phyloP scores from a whole-genome alignment of 768 basidiomycete genomes.

The Mycena latifolia region DNA sequence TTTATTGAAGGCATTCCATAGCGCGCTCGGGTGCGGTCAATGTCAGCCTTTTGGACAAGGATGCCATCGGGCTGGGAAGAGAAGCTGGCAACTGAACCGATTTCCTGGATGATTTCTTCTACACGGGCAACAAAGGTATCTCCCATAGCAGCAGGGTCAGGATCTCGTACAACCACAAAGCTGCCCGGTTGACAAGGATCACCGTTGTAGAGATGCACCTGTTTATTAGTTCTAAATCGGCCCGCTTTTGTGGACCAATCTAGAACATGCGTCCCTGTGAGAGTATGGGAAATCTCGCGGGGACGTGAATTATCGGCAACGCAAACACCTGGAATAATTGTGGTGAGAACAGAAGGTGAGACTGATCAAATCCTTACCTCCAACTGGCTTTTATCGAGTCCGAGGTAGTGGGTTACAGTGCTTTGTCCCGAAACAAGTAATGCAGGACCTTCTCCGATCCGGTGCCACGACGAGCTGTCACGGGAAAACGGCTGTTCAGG shows the following conservation, averaged over 20 bases:
- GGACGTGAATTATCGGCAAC: not conserved
- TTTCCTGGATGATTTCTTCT: constrained; percentile 17
- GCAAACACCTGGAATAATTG: constrained; percentile 10
- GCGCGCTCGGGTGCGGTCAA: not conserved
- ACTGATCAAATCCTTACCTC: too few species aligned
- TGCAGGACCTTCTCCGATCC: too few species aligned
- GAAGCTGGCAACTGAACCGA: not conserved
- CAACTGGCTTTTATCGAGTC: too few species aligned
- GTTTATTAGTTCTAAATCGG: not conserved
- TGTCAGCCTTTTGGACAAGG: not conserved
- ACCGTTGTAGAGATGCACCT: not conserved
- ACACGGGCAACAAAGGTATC: constrained; percentile 9
- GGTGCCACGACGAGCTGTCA: too few species aligned
- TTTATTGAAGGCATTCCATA: constrained; percentile 10
- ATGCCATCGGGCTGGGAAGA: constrained; percentile 4
- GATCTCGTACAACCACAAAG: not conserved
- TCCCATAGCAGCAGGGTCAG: not conserved
- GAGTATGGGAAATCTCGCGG: not conserved
- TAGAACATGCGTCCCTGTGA: not conserved
- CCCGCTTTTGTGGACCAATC: not conserved
- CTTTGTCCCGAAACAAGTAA: too few species aligned
- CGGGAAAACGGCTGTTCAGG: too few species aligned
- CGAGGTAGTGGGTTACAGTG: constrained; percentile 5
- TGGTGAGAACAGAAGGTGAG: too few species aligned
- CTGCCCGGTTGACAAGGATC: not conserved